phyloP scores from a whole-genome alignment of 495 filamentous ascomycete genomes.

The Penicillium verhagenii region DNA sequence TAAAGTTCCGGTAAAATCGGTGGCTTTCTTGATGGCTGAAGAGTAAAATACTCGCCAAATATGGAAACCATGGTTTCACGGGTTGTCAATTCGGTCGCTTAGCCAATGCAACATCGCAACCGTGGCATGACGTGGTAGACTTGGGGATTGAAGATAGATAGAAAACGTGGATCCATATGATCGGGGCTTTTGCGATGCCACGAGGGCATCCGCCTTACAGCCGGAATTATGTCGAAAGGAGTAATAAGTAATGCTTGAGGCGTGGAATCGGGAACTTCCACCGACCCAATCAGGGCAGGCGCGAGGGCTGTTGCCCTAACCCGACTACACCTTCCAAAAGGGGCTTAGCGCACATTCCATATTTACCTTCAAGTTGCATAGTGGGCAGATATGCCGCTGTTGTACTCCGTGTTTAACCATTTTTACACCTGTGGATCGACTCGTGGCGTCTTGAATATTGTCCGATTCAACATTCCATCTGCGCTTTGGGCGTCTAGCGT shows the following conservation, averaged over 20 bases:
- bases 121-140: background rate
- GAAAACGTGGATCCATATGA: background rate
- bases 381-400: background rate
- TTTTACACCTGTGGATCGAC: background rate
- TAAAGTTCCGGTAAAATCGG: background rate
- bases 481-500: background rate
- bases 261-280: background rate
- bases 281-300: background rate
- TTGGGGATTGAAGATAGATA: background rate
- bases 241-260: background rate
- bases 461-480: slow-evolving; percentile 1
- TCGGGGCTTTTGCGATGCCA: background rate
- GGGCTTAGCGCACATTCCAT: background rate
- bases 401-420: background rate
- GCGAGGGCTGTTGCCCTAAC: background rate
- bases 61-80: background rate
- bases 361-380: background rate
- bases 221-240: background rate
- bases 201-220: background rate
- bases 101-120: background rate
- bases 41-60: background rate
- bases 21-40: background rate
- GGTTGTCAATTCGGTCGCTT: background rate
- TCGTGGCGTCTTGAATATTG: background rate
- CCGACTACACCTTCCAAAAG: background rate